Evolutionary conservation across 2,329 filamentous ascomycete genomes (phyloP).

Genomic region (Aureobasidium mangrovei): DNA sequence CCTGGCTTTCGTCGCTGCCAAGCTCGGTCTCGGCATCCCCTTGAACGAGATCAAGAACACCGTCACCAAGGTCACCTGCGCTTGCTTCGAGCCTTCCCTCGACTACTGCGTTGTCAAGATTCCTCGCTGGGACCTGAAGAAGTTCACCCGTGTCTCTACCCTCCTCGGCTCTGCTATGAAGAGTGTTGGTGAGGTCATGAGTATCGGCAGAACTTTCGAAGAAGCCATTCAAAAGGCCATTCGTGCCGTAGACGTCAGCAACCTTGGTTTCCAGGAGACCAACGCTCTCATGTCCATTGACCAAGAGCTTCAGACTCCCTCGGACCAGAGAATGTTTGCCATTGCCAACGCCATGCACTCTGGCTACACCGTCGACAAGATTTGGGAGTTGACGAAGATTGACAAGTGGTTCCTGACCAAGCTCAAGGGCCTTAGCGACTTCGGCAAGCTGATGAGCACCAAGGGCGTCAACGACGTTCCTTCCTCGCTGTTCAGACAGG

Average conservation of each 20-base stretch:
- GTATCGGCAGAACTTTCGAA: conserved; percentile 91
- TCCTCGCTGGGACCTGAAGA: conserved; percentile 97
- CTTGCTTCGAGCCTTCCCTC: conserved; percentile 95
- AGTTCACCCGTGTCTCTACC: conserved; percentile 94
- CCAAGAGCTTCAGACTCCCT: conserved; percentile 91
- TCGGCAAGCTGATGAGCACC: conserved; percentile 67
- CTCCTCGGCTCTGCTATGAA: conserved; percentile 98
- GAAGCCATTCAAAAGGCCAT: conserved; percentile 99
- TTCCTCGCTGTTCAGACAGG: conserved; percentile 61
- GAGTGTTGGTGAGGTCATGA: conserved; percentile 99
- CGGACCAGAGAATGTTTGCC: conserved; percentile 92
- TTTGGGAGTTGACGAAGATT: conserved; percentile 97
- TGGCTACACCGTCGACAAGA: conserved; percentile 90
- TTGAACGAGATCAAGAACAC: conserved; percentile 95
- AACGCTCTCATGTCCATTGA: conserved; percentile 88
- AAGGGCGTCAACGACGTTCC: conserved; percentile 60
- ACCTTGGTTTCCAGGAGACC: conserved; percentile 88
- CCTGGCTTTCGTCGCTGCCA: conserved; percentile 90
- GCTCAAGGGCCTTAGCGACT: conserved; percentile 84
- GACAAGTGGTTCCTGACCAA: conserved; percentile 97
- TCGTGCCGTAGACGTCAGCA: conserved; percentile 87
- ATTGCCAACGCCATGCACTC: conserved; percentile 96
- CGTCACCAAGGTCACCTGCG: conserved; percentile 90
- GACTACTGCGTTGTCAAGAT: conserved; percentile 99
- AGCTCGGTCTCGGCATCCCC: conserved; percentile 88